phyloP scores from a whole-genome alignment of 2,329 filamentous ascomycete genomes.

The Thelonectria blattea region DNA sequence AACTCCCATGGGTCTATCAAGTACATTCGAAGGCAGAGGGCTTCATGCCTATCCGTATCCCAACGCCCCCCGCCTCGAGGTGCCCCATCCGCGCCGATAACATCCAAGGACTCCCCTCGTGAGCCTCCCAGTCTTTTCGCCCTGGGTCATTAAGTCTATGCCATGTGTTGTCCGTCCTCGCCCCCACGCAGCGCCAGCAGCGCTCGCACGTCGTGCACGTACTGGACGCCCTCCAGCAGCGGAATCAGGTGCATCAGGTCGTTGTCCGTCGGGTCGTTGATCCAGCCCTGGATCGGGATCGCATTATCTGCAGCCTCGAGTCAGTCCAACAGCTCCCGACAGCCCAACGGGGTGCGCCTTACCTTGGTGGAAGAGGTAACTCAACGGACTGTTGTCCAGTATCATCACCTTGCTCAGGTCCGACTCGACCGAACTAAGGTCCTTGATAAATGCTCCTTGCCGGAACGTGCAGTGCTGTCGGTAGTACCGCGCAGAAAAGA shows the following conservation, averaged over 20 bases:
- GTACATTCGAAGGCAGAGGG: constrained; percentile 26
- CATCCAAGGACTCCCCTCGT: constrained; percentile 5
- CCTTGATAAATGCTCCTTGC: constrained; percentile 97
- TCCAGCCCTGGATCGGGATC: constrained; percentile 99
- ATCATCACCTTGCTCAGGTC: constrained; percentile 99
- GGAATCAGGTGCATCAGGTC: constrained; percentile 93
- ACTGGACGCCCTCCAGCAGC: constrained; percentile 90
- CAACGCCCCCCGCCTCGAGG: constrained; percentile 22
- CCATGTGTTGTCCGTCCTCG: constrained; percentile 72
- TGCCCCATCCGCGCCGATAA: constrained; percentile 21
- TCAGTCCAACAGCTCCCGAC: constrained; percentile 10
- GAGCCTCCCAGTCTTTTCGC: constrained; percentile 19
- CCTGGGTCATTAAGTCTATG: constrained; percentile 35
- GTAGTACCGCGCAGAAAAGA: constrained; percentile 92
- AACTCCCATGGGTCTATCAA: constrained; percentile 25
- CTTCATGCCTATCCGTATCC: constrained; percentile 16
- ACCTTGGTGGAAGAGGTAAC: constrained; percentile 99
- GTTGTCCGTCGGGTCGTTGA: constrained; percentile 96
- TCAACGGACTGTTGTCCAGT: constrained; percentile 96
- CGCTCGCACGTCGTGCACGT: constrained; percentile 93
- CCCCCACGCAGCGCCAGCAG: constrained; percentile 87
- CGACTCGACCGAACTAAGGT: constrained; percentile 92
- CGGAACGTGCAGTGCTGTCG: constrained; percentile 96
- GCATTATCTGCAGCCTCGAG: constrained; percentile 76
- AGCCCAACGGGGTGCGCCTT: constrained; percentile 39